Base-by-base conservation (phyloP, 2,329 filamentous ascomycete species). In the Colletotrichum sp. region DNA sequence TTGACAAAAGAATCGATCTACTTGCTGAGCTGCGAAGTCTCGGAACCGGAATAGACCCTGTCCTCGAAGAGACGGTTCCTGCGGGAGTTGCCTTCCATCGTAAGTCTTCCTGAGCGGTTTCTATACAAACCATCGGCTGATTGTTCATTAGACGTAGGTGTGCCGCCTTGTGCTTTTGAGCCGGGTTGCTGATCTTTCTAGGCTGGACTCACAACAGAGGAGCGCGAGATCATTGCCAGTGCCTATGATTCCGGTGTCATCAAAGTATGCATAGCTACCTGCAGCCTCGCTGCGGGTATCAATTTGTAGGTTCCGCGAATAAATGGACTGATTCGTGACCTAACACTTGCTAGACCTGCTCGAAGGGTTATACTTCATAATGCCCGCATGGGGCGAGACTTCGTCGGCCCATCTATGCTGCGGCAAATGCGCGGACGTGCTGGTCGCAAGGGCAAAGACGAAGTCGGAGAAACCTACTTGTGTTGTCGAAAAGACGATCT, bases 261-360 rank as follows among this genome's bases (percentile, higher is more conserved):
- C 21, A 93, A 93, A 78, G 91, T 95, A 1, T 92, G 95, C 69
- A 92, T 95, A 18, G 94, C 94, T 49, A 96, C 94, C 3, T 95
- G 94, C 80, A 95, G 93, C 81, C 88, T 96, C 72, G 94, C 94
- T n/a, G 94, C 94, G 16, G 94, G 94, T n/a, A 95, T 96, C 75
- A 96, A 96, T 83, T 85, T 96, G 80, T 88, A 76, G 73, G 85
- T 78, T 15, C 30, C 12, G 7, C 10, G 21, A 12, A 7, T 6
- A 9, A 49, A 16, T 15, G 18, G 9, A 52, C 7, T 24, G 6
- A 30, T 62, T n/a, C 24, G 6, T 12, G 10, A 81, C 30, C 81
- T 76, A n/a, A 72, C 34, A 24, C 28, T 5, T 60, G 21, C 3
- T 30, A 87, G 86, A 16, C 90, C 90, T 16, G 94, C 94, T 9